Evolutionary conservation across 352 stramenopile species (phyloP).

Genomic region (Pythium sukuiense): DNA sequence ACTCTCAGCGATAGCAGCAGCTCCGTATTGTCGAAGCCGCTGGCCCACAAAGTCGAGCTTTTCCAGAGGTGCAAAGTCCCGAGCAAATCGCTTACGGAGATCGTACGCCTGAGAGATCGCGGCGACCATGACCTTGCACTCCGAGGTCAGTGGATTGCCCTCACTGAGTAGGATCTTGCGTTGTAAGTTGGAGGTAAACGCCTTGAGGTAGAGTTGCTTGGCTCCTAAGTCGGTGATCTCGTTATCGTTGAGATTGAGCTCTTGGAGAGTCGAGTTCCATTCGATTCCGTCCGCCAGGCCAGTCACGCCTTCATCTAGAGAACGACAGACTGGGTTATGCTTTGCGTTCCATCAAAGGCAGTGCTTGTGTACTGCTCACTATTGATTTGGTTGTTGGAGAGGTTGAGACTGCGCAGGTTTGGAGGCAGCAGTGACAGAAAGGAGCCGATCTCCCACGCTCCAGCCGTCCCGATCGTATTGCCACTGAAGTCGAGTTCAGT

Average conservation of each 20-base stretch:
- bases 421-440: constrained; percentile 43
- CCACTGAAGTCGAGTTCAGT: constrained; percentile 54
- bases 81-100: constrained; percentile 49
- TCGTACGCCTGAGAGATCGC: constrained; percentile 60
- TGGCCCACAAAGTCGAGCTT: constrained; percentile 39
- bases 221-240: constrained; percentile 48
- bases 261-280: constrained; percentile 38
- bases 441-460: constrained; percentile 39
- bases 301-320: constrained; percentile 38
- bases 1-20: constrained; percentile 43
- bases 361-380: constrained; percentile 33
- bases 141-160: constrained; percentile 44
- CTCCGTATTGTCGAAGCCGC: constrained; percentile 49
- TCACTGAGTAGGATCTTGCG: constrained; percentile 38
- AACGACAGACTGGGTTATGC: too few relatives aligned
- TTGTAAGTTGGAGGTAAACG: constrained; percentile 46
- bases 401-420: constrained; percentile 41
- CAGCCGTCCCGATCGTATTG: constrained; percentile 46
- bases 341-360: too few relatives aligned
- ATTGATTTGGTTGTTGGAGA: constrained; percentile 53
- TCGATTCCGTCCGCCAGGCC: constrained; percentile 49
- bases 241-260: constrained; percentile 56
- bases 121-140: constrained; percentile 49
- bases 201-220: constrained; percentile 50
- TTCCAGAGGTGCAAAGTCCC: constrained; percentile 38